These are phyloP conservation scores for Aspergillus hancockii DNA, from an alignment of 495 filamentous ascomycete species.

Conservation along the genomic window DNA sequence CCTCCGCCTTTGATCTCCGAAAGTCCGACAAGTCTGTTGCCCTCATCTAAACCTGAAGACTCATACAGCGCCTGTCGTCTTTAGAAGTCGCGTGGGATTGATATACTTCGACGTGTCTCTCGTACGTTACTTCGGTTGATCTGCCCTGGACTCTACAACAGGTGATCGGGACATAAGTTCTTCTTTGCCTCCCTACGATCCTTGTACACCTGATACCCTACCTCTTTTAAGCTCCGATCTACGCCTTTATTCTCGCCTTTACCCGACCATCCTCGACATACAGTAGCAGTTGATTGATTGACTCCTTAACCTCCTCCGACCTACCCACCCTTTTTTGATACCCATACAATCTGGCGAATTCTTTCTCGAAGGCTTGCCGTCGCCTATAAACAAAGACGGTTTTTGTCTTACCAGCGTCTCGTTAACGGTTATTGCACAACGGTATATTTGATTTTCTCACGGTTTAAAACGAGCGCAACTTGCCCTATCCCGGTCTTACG, in stretches of 20 bases:
- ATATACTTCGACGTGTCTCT: conserved; percentile 16
- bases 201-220: conserved; percentile 8
- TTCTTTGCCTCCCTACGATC: conserved; percentile 11
- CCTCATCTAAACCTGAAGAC: conserved; percentile 22
- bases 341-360: conserved; percentile 37
- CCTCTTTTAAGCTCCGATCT: conserved; percentile 4
- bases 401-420: conserved; percentile 46
- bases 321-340: conserved; percentile 12
- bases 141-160: conserved; percentile 24
- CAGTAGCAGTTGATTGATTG: conserved; percentile 17
- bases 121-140: conserved; percentile 25
- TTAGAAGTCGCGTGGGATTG: conserved; percentile 17
- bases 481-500: conserved; percentile 19
- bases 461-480: conserved; percentile 34
- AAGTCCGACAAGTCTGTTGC: conserved; percentile 26
- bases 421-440: conserved; percentile 50
- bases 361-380: conserved; percentile 46
- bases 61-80: conserved; percentile 16
- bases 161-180: conserved; percentile 31
- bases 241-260: conserved; percentile 9
- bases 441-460: conserved; percentile 43
- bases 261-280: conserved; percentile 4
- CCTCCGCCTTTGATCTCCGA: conserved; percentile 28
- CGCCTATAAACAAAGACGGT: conserved; percentile 48
- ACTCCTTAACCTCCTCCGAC: conserved; percentile 6